Percentiles rank a stretch among this genome's conserved stretches.
Evolutionary conservation across 2,329 filamentous ascomycete genomes (phyloP).

Genomic region (Fusarium transvaalense): DNA sequence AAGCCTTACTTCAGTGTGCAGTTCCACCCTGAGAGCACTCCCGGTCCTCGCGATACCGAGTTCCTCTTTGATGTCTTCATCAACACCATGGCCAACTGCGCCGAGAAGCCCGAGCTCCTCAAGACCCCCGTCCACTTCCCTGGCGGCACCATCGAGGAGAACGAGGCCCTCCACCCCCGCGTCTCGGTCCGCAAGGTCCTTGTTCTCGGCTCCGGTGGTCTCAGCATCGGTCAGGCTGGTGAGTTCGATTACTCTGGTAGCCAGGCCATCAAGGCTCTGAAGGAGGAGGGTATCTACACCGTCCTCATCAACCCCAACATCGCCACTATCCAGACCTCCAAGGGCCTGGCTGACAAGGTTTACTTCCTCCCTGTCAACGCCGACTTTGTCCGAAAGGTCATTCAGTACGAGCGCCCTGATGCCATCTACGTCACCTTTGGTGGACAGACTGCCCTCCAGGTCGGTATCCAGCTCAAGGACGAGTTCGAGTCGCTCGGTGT

Average conservation of each 20-base stretch:
- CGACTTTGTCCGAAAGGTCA: constrained; percentile 97
- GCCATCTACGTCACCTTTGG: constrained; percentile 98
- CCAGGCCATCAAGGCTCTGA: constrained; percentile 97
- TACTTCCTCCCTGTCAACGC: constrained; percentile 98
- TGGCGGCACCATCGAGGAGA: constrained; percentile 84
- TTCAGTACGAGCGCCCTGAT: constrained; percentile 92
- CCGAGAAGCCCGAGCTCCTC: constrained; percentile 75
- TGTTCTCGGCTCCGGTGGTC: constrained; percentile 91
- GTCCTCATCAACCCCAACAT: constrained; percentile 99
- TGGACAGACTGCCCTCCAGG: constrained; percentile 95
- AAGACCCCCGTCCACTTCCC: constrained; percentile 85
- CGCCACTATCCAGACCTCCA: constrained; percentile 98
- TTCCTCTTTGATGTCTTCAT: constrained; percentile 98
- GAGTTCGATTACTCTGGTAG: constrained; percentile 99
- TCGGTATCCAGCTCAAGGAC: constrained; percentile 97
- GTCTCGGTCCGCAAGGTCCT: constrained; percentile 94
- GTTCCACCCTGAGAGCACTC: constrained; percentile 97
- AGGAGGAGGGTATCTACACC: constrained; percentile 98
- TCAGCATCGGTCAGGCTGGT: constrained; percentile 97
- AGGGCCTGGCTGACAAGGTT: constrained; percentile 97
- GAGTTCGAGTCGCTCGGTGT: constrained; percentile 95
- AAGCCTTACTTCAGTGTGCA: constrained; percentile 99
- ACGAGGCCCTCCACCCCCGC: constrained; percentile 78
- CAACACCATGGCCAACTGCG: constrained; percentile 79
- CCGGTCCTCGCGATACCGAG: constrained; percentile 94